Percentiles rank a stretch among this genome's conserved stretches.
These are phyloP conservation scores for Claviceps monticola DNA, from an alignment of 2,329 filamentous ascomycete genomes.

Conservation along the genomic window DNA sequence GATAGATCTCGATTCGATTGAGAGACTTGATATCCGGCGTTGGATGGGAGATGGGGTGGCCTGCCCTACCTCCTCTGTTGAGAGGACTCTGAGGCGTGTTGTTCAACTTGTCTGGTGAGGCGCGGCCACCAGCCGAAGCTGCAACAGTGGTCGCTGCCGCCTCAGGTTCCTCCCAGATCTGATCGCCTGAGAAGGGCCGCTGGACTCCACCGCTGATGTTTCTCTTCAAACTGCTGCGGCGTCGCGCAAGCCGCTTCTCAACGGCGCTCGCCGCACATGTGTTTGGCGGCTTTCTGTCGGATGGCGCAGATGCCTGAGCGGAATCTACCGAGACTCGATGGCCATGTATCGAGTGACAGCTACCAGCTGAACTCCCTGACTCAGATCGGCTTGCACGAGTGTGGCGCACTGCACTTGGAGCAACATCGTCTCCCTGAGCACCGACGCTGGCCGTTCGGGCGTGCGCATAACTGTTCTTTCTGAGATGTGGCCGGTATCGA, in stretches of 20 bases:
- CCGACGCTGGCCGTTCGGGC: conserved; percentile 48
- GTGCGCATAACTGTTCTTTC: conserved; percentile 58
- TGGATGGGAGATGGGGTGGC: conserved; percentile 25
- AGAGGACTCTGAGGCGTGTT: conserved; percentile 19
- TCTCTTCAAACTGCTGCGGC: conserved; percentile 52
- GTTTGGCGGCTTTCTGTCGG: conserved; percentile 18
- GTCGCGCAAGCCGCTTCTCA: conserved; percentile 28
- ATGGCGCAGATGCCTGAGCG: conserved; percentile 7
- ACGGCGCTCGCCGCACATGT: conserved; percentile 24
- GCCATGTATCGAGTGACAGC: conserved; percentile 24
- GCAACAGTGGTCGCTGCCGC: conserved; percentile 10
- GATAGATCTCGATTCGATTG: conserved; percentile 60
- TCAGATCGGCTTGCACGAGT: conserved; percentile 30
- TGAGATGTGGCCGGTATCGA: conserved; percentile 53
- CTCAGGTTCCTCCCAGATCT: conserved; percentile 83
- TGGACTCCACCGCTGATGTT: conserved; percentile 57
- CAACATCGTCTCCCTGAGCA: conserved; percentile 28
- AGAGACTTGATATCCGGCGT: conserved; percentile 20
- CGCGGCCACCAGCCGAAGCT: conserved; percentile 14
- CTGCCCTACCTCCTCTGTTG: conserved; percentile 22
- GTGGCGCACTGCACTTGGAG: conserved; percentile 28
- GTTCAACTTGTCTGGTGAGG: conserved; percentile 19
- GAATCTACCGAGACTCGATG: conserved; percentile 16
- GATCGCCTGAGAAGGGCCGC: conserved; percentile 57
- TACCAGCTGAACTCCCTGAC: conserved; percentile 39